Percentiles rank a stretch among this genome's conserved stretches.
phyloP scores from a whole-genome alignment of 73 alveolate species.

The Uronychia setigera region DNA sequence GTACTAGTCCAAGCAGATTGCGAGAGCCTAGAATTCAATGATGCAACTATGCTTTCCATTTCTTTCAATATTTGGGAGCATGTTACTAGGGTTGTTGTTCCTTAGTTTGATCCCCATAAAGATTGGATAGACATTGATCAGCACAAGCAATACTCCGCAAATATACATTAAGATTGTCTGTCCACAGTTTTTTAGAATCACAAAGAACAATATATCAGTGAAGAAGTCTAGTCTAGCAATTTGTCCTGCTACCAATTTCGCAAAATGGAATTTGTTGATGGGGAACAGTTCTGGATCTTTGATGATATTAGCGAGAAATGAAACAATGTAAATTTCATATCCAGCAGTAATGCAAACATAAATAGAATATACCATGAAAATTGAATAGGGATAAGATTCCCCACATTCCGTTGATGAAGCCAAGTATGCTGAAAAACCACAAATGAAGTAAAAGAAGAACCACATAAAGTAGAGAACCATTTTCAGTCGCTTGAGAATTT shows the following conservation, averaged over 20 bases:
- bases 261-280: constrained; percentile 29
- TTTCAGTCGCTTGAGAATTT: neutral
- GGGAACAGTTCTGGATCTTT: constrained; percentile 13
- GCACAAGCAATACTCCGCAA: constrained; percentile 4
- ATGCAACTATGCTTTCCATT: constrained; percentile 31
- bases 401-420: neutral
- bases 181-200: constrained; percentile 4
- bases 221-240: constrained; percentile 46
- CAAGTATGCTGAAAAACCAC: neutral
- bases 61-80: constrained; percentile 36
- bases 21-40: constrained; percentile 27
- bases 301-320: constrained; percentile 5
- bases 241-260: constrained; percentile 29
- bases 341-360: neutral
- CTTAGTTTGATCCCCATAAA: constrained; percentile 16
- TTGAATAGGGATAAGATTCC: neutral
- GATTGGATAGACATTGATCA: constrained; percentile 4
- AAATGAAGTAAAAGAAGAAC: neutral
- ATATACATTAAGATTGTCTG: neutral
- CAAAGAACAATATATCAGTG: constrained; percentile 36
- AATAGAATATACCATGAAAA: neutral
- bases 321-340: neutral
- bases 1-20: constrained; percentile 29
- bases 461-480: neutral
- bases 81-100: neutral